phyloP scores from a whole-genome alignment of 2,329 filamentous ascomycete species.

The Phaeosphaeria sp. region DNA sequence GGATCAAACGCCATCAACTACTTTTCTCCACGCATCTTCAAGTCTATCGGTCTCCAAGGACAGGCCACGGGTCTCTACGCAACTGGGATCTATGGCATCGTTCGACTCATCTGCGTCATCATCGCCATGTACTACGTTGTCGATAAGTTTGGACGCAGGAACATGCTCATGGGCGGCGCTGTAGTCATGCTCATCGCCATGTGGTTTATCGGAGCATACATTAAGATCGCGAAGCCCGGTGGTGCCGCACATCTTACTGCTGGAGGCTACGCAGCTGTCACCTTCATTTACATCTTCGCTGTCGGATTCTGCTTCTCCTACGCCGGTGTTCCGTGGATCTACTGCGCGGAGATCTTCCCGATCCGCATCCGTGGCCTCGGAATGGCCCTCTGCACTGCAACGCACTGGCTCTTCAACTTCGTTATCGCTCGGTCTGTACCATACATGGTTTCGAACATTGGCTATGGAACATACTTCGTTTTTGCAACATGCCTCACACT shows the following conservation, averaged over 20 bases:
- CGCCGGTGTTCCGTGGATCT: constrained; percentile 79
- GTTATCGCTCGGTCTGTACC: constrained; percentile 72
- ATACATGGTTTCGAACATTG: constrained; percentile 63
- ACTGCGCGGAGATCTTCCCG: constrained; percentile 78
- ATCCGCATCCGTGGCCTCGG: constrained; percentile 69
- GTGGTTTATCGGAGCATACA: constrained; percentile 70
- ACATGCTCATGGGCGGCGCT: constrained; percentile 71
- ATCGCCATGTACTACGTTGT: constrained; percentile 74
- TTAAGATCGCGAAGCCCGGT: constrained; percentile 51
- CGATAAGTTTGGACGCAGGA: constrained; percentile 68
- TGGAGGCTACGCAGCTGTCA: constrained; percentile 67
- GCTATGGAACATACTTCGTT: constrained; percentile 54
- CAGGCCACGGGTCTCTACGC: constrained; percentile 68
- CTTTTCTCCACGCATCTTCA: constrained; percentile 76
- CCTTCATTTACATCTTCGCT: constrained; percentile 79
- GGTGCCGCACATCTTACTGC: constrained; percentile 49
- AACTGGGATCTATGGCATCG: constrained; percentile 78
- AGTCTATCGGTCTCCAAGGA: constrained; percentile 66
- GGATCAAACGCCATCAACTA: constrained; percentile 81
- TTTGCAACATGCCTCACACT: constrained; percentile 57
- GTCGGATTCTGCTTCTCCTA: constrained; percentile 73
- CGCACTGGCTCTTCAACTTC: constrained; percentile 78
- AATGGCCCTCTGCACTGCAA: constrained; percentile 73
- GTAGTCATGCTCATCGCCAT: constrained; percentile 68
- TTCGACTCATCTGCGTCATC: constrained; percentile 73